These are phyloP conservation scores for Durio zibethinus DNA, from an alignment of 345 rosid species.

Conservation along the genomic window DNA sequence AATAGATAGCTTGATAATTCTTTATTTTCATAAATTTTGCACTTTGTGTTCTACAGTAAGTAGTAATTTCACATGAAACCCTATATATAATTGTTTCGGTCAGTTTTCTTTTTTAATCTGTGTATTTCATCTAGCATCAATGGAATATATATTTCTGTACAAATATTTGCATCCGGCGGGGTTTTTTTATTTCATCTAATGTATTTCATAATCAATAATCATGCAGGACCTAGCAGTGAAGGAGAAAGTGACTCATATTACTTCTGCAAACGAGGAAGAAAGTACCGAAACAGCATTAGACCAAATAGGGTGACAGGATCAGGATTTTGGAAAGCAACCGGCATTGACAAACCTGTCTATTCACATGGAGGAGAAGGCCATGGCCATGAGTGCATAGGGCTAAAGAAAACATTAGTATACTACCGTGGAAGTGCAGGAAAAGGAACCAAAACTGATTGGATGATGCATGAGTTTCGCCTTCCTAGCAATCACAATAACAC, in stretches of 20 bases:
- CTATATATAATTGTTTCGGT: too few species aligned
- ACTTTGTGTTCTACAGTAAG: not conserved
- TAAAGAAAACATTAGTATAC: constrained; percentile 87
- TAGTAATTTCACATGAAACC: not conserved
- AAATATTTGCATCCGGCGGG: not conserved
- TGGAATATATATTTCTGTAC: too few species aligned
- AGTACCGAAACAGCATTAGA: constrained; percentile 84
- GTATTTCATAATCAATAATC: not conserved
- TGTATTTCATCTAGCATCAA: too few species aligned
- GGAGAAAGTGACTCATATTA: constrained; percentile 74
- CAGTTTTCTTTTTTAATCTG: too few species aligned
- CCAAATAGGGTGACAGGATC: constrained; percentile 92
- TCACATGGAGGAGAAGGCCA: constrained; percentile 33
- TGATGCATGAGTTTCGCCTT: constrained; percentile 99
- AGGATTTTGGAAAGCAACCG: constrained; percentile 97
- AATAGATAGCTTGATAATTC: not conserved
- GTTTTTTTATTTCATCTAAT: not conserved
- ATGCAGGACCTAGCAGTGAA: constrained; percentile 35
- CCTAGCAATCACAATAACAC: constrained; percentile 34
- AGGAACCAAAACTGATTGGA: constrained; percentile 96
- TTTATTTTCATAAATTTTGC: not conserved
- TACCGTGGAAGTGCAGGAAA: constrained; percentile 88
- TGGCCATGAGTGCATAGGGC: constrained; percentile 54
- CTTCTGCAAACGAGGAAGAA: constrained; percentile 86
- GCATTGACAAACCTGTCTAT: constrained; percentile 75